Conservation (phyloP, 192 early-diverging fungal species). For the Cladochytrium replicatum region DNA sequence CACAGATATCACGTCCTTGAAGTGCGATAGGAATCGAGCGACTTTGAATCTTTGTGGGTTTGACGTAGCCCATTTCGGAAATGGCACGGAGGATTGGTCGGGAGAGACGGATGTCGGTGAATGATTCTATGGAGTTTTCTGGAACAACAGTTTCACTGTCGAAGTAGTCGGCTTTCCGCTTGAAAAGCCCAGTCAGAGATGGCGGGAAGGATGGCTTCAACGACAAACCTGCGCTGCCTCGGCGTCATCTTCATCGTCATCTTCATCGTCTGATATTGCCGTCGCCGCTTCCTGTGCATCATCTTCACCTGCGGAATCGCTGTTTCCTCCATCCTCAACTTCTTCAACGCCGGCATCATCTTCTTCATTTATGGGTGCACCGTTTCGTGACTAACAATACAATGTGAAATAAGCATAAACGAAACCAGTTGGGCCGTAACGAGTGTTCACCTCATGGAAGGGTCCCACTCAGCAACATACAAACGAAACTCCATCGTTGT, state of each 20-base stretch:
- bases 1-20: constrained; percentile 95
- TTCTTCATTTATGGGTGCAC: constrained; percentile 16
- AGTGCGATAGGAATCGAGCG: constrained; percentile 87
- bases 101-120: constrained; percentile 85
- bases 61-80: constrained; percentile 74
- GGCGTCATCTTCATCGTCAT: constrained; percentile 18
- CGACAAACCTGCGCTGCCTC: not conserved
- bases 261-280: constrained; percentile 9
- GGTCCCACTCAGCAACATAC: no score
- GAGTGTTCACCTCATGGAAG: not conserved
- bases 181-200: no score
- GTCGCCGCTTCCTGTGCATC: constrained; percentile 3
- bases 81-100: constrained; percentile 91
- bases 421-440: not conserved
- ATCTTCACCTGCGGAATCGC: constrained; percentile 4
- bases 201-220: constrained; percentile 4
- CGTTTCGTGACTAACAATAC: not conserved
- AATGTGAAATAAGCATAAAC: not conserved
- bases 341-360: constrained; percentile 15
- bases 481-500: no score
- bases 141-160: no score
- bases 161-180: constrained; percentile 41
- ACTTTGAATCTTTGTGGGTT: constrained; percentile 92
- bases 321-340: constrained; percentile 7
- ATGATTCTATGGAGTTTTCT: constrained; percentile 62